Conservation (phyloP, 1,139 yeast species). For the Diutina scorzettiae region DNA sequence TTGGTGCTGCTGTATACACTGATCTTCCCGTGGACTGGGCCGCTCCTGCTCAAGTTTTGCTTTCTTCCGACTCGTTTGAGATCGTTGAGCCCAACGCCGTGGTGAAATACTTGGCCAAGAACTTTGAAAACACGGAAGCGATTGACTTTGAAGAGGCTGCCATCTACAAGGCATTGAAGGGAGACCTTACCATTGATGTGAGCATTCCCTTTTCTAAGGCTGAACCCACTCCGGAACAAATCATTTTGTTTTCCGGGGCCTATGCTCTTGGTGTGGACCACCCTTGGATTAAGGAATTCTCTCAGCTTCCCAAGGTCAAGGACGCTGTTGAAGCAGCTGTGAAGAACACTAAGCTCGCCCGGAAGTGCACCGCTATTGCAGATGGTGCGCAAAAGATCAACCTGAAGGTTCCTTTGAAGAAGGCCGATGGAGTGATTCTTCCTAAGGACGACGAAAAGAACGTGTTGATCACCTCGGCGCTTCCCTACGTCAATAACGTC, state of each 20-base stretch:
- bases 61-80: constrained; percentile 29
- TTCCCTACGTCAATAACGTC: constrained; percentile 95
- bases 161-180: constrained; percentile 21
- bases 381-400: constrained; percentile 45
- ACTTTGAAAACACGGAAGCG: constrained; percentile 21
- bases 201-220: constrained; percentile 9
- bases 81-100: constrained; percentile 76
- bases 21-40: constrained; percentile 18
- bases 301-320: constrained; percentile 22
- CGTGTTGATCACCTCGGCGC: constrained; percentile 84
- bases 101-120: constrained; percentile 52
- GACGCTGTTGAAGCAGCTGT: constrained; percentile 28
- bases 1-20: constrained; percentile 31
- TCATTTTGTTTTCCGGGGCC: constrained; percentile 32
- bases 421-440: constrained; percentile 21
- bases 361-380: constrained; percentile 31
- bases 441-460: constrained; percentile 69
- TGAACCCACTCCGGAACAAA: constrained; percentile 26
- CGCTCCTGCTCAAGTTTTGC: constrained; percentile 25
- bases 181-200: constrained; percentile 11
- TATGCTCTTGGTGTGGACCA: constrained; percentile 18
- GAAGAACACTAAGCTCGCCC: constrained; percentile 26
- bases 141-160: constrained; percentile 20
- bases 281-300: constrained; percentile 34
- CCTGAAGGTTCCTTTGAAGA: constrained; percentile 27